Evolutionary conservation across 148 eudicot species (phyloP), one percentile per base, ranked within the genome.

Genomic region (Vaccinium vitisidaea): DNA sequence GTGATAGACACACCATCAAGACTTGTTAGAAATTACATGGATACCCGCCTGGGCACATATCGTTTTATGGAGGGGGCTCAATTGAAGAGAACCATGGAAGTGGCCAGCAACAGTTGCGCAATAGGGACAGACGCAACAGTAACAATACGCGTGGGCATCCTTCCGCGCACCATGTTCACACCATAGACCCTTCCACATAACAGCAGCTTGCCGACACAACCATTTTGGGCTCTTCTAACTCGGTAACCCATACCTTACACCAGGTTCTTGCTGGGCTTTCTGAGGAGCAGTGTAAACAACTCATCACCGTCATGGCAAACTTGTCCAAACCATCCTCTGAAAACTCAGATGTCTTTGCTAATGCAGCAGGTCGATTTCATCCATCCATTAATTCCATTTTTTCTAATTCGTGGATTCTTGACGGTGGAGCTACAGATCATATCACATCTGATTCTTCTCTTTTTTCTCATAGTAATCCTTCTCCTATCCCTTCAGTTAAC

Each of bases 1-100:
- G 85, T 36, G 81, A 39, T 13, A 59, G 85, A 9, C 75, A 84
- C 32, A 30, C 85, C 15, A 59, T 84, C 53, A 73, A 18, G 80
- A 52, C 23, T 21, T 73, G 69, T 65, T 36, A 54, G 6, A 16
- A 8, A 13, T 30, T 65, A 74, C 32, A 83, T 83, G 84, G 67
- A 1, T 9, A 74, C 79, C 73, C 50, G 30, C 14, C 21, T 2
- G 67, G 46, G 2, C 85, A 84, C 32, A n/a, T 11, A 2, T n/a
- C 8, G 2, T 65, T 23, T 65, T 3, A 14, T 65, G 71, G 14
- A 23, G 32, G 13, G 71, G 30, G 55, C 73, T 36, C 39, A 36
- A 36, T 2, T 2, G 39, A 36, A 36, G 39, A 36, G 39, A 36
- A 36, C 39, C 39, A 36, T 36, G 43, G 8, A 53, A 56, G 65